phyloP scores from a whole-genome alignment of 371 early-diverging fungal genomes.

The Encephalitozoon cuniculi region DNA sequence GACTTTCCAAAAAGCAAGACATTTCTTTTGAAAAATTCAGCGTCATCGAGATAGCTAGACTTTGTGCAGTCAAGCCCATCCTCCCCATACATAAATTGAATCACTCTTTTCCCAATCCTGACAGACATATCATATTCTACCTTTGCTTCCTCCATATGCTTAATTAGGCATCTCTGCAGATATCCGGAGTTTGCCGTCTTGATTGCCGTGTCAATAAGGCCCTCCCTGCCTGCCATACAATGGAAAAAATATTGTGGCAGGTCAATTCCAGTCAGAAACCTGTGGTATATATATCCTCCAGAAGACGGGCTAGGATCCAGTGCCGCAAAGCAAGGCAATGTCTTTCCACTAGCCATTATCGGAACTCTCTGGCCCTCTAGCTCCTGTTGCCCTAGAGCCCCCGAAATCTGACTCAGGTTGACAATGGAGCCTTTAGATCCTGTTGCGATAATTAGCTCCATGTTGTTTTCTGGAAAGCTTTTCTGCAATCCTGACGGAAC shows the following conservation, averaged over 20 bases:
- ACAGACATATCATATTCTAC: constrained; percentile 94
- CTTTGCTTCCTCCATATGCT: constrained; percentile 88
- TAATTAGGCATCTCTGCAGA: constrained; percentile 95
- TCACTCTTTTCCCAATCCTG: constrained; percentile 76
- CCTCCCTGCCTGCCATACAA: constrained; percentile 99
- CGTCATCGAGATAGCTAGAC: constrained; percentile 67
- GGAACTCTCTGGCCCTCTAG: constrained; percentile 97
- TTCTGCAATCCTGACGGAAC: constrained; percentile 73
- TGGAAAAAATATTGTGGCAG: constrained; percentile 74
- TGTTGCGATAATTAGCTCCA: constrained; percentile 92
- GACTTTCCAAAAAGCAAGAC: constrained; percentile 47
- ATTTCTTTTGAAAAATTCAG: constrained; percentile 68
- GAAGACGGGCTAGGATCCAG: constrained; percentile 72
- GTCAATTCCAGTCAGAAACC: constrained; percentile 96
- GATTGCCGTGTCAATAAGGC: constrained; percentile 98
- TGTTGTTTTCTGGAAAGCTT: constrained; percentile 85
- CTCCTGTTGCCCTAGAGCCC: constrained; percentile 94
- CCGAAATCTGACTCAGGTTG: constrained; percentile 94
- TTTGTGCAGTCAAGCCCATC: constrained; percentile 94
- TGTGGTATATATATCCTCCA: constrained; percentile 89
- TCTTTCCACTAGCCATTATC: constrained; percentile 87
- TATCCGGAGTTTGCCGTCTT: constrained; percentile 98
- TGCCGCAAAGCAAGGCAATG: constrained; percentile 78
- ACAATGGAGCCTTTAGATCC: constrained; percentile 97
- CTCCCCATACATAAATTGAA: constrained; percentile 97